Conservation (phyloP, 2,329 filamentous ascomycete species). For the Calonectria multiphialidica region DNA sequence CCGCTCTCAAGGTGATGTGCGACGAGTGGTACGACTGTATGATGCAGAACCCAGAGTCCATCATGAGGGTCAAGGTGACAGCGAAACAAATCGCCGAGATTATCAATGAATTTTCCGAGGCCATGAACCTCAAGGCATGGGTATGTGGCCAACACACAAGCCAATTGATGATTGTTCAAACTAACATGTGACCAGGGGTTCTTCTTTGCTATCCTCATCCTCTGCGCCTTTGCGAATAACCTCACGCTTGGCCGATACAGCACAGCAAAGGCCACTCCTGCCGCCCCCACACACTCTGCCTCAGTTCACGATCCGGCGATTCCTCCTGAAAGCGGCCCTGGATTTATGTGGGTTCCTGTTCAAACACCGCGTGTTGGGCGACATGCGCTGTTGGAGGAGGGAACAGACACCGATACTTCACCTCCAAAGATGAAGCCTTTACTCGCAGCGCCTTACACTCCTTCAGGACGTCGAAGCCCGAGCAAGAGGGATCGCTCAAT, state of each 20-base stretch:
- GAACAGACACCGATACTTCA: slow-evolving; percentile 65
- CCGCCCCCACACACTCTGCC: slow-evolving; percentile 42
- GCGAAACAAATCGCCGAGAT: slow-evolving; percentile 92
- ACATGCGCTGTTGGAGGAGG: slow-evolving; percentile 58
- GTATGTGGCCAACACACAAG: slow-evolving; percentile 51
- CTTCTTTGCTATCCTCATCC: slow-evolving; percentile 61
- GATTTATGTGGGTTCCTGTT: slow-evolving; percentile 64
- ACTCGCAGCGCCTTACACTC: slow-evolving; percentile 59
- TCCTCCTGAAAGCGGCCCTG: slow-evolving; percentile 50
- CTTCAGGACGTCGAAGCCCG: slow-evolving; percentile 60
- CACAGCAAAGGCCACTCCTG: slow-evolving; percentile 39
- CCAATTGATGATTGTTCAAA: not conserved
- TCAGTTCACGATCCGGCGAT: slow-evolving; percentile 39
- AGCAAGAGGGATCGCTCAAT: slow-evolving; percentile 62
- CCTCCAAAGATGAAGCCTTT: slow-evolving; percentile 57
- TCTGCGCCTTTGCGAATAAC: slow-evolving; percentile 64
- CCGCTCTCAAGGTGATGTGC: slow-evolving; percentile 80
- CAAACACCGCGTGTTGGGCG: slow-evolving; percentile 61
- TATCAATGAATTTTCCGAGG: slow-evolving; percentile 92
- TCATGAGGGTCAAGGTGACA: slow-evolving; percentile 84
- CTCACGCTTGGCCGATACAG: slow-evolving; percentile 56
- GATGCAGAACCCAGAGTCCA: slow-evolving; percentile 81
- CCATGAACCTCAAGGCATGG: slow-evolving; percentile 85
- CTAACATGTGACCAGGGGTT: slow-evolving; percentile 57
- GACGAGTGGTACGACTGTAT: slow-evolving; percentile 89